phyloP scores from a whole-genome alignment of 768 basidiomycete genomes.

The Lentinus brumalis region DNA sequence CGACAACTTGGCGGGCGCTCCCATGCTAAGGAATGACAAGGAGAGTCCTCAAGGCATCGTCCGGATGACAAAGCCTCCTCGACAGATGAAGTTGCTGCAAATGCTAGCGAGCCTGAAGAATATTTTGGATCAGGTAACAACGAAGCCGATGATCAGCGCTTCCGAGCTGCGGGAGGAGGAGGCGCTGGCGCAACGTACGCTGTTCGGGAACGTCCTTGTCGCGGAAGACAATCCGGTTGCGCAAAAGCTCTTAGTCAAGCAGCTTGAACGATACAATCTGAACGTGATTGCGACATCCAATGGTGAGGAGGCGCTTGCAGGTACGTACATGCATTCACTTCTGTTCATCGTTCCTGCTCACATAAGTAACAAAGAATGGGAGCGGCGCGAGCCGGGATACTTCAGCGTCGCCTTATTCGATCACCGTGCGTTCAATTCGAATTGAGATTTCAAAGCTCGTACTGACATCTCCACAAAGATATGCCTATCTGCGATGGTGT shows the following conservation, averaged over 20 bases:
- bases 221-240: slow-evolving; percentile 80
- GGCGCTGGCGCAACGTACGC: slow-evolving; percentile 49
- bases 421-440: slow-evolving; percentile 52
- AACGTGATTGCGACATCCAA: slow-evolving; percentile 64
- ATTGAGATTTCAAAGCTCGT: background rate
- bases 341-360: background rate
- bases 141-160: slow-evolving; percentile 36
- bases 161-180: slow-evolving; percentile 49
- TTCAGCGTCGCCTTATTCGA: slow-evolving; percentile 75
- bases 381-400: slow-evolving; percentile 64
- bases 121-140: slow-evolving; percentile 44
- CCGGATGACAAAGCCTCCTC: slow-evolving; percentile 73
- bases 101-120: slow-evolving; percentile 62
- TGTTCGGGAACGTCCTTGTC: slow-evolving; percentile 68
- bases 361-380: slow-evolving; percentile 52
- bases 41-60: slow-evolving; percentile 49
- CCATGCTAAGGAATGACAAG: slow-evolving; percentile 51
- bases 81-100: slow-evolving; percentile 60
- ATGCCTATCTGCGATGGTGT: slow-evolving; percentile 83
- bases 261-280: slow-evolving; percentile 62
- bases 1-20: slow-evolving; percentile 50
- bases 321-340: slow-evolving; percentile 32
- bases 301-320: slow-evolving; percentile 66
- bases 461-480: slow-evolving; percentile 40
- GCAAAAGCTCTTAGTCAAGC: slow-evolving; percentile 66